Percentiles rank a stretch among this genome's conserved stretches.
Evolutionary conservation across 2,329 filamentous ascomycete species (phyloP).

Genomic region (Colletotrichum paranaense): DNA sequence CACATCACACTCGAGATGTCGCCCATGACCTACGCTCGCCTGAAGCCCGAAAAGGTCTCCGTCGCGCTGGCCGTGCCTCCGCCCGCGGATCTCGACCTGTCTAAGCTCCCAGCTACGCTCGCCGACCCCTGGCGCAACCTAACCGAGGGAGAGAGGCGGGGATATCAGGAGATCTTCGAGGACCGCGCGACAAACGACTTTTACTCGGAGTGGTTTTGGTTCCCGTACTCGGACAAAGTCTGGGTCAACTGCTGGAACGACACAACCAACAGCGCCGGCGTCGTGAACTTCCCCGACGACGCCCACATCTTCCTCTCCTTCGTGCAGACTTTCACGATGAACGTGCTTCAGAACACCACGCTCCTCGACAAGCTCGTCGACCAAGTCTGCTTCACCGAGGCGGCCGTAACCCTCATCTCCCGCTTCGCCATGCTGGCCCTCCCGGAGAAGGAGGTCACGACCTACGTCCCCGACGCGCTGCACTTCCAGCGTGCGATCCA

Average conservation of each 20-base stretch:
- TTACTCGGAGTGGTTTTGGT: slow-evolving; percentile 64
- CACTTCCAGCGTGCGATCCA: not conserved
- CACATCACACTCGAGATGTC: slow-evolving; percentile 60
- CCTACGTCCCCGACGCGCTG: not conserved
- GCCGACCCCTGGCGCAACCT: not conserved
- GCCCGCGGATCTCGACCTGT: not conserved
- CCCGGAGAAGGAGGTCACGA: not conserved
- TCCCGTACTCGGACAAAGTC: slow-evolving; percentile 54
- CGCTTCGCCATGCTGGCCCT: not conserved
- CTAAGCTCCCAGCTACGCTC: not conserved
- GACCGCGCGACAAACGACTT: slow-evolving; percentile 51
- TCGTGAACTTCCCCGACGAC: not conserved
- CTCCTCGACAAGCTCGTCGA: not conserved
- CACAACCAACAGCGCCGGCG: not conserved
- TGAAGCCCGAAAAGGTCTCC: slow-evolving; percentile 53
- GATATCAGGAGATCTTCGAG: slow-evolving; percentile 51
- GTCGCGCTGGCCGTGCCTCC: not conserved
- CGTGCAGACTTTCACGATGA: not conserved
- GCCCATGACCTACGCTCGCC: slow-evolving; percentile 58
- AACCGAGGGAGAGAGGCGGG: slow-evolving; percentile 36
- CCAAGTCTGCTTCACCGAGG: not conserved
- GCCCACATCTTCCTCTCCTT: not conserved
- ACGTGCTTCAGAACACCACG: not conserved
- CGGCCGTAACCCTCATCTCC: not conserved
- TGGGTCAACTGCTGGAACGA: not conserved